These are phyloP conservation scores for Trypanosoma lewisi DNA, from an alignment of 208 protist genomes.

Conservation along the genomic window DNA sequence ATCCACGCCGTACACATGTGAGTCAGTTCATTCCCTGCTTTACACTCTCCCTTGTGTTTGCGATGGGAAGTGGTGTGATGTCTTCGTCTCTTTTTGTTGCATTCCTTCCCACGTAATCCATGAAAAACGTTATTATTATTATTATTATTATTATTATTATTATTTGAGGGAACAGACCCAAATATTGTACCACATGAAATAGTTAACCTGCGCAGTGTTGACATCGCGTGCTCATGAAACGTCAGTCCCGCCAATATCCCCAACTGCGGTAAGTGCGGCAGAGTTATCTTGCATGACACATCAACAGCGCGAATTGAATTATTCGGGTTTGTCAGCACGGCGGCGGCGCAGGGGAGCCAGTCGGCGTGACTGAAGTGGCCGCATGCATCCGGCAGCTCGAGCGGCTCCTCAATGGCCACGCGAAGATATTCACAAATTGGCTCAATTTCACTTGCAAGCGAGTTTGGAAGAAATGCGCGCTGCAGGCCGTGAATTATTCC, in stretches of 20 bases:
- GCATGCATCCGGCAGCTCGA: slow-evolving; percentile 50
- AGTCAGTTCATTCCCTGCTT: no score
- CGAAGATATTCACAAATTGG: slow-evolving; percentile 54
- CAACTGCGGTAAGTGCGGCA: slow-evolving; percentile 57
- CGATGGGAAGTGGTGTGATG: no score
- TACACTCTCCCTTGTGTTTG: no score
- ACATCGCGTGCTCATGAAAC: slow-evolving; percentile 37
- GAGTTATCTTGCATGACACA: slow-evolving; percentile 36
- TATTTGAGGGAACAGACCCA: no score
- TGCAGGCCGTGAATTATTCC: slow-evolving; percentile 41
- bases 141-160: no score
- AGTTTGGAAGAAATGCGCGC: slow-evolving; percentile 56
- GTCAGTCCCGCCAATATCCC: slow-evolving; percentile 62
- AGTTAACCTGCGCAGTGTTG: slow-evolving; percentile 34
- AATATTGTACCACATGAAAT: slow-evolving; percentile 18
- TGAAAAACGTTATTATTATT: no score
- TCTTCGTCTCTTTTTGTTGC: no score
- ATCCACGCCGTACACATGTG: no score
- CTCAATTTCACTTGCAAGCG: slow-evolving; percentile 34
- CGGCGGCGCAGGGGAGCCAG: slow-evolving; percentile 66
- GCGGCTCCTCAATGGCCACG: slow-evolving; percentile 44
- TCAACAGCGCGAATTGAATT: slow-evolving; percentile 44
- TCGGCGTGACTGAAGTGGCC: slow-evolving; percentile 46
- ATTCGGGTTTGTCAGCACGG: slow-evolving; percentile 45
- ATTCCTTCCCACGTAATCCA: no score